Conservation (phyloP, 2,329 filamentous ascomycete species). For the Trichophyton schoenleinii region DNA sequence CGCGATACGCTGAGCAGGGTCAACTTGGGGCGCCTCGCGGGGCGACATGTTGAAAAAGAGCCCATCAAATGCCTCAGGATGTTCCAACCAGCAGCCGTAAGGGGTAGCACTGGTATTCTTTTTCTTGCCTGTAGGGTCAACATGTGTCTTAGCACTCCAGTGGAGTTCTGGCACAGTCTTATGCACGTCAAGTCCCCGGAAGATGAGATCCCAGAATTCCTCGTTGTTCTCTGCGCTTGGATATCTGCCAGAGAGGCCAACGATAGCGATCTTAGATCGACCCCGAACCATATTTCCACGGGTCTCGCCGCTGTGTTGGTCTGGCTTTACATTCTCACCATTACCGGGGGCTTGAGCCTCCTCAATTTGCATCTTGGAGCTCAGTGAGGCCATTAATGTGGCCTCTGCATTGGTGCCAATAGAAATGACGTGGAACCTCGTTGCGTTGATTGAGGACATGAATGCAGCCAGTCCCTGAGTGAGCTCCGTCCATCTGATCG, state of each 20-base stretch:
- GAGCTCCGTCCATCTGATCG: not conserved
- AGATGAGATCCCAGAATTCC: constrained; percentile 1
- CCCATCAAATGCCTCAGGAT: constrained; percentile 16
- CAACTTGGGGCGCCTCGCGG: constrained; percentile 14
- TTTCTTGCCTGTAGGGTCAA: constrained; percentile 14
- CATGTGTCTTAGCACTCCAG: constrained; percentile 16
- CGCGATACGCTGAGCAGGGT: constrained; percentile 15
- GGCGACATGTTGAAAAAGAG: constrained; percentile 15
- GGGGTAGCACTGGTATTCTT: constrained; percentile 14
- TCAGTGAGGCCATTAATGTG: not conserved
- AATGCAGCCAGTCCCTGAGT: not conserved
- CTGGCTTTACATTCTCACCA: not conserved
- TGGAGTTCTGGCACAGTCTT: not conserved
- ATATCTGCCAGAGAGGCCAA: constrained; percentile 3
- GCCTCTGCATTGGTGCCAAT: not conserved
- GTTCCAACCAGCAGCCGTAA: constrained; percentile 14
- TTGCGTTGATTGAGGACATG: not conserved
- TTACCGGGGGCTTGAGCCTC: not conserved
- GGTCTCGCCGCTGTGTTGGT: not conserved
- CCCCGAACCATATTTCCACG: not conserved
- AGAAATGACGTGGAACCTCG: not conserved
- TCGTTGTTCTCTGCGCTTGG: not conserved
- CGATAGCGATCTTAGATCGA: constrained; percentile 5
- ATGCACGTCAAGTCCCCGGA: not conserved
- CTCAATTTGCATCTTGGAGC: not conserved